Percentiles rank a stretch among this genome's conserved stretches.
Evolutionary conservation across 2,329 filamentous ascomycete species (phyloP).

Genomic region (Penicillium frequentans): DNA sequence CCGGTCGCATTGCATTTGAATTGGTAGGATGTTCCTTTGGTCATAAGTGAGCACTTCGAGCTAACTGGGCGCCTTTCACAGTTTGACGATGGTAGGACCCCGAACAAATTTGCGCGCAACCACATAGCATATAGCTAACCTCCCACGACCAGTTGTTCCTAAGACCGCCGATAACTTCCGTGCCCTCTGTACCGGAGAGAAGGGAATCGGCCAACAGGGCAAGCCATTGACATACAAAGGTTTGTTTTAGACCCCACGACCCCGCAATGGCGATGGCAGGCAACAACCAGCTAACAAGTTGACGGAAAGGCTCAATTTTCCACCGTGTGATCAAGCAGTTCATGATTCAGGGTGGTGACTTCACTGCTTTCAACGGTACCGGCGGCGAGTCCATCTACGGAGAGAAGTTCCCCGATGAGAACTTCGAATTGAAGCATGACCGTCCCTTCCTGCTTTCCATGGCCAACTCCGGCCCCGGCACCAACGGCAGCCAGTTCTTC

Average conservation of each 20-base stretch:
- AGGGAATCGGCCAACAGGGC: conserved; percentile 76
- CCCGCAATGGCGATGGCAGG: neutral
- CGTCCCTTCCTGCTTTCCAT: conserved; percentile 92
- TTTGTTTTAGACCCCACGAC: conserved; percentile 21
- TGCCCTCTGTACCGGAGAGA: conserved; percentile 90
- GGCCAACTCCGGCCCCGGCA: conserved; percentile 94
- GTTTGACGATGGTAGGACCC: conserved; percentile 50
- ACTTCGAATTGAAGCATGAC: conserved; percentile 88
- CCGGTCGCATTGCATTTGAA: conserved; percentile 83
- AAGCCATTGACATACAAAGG: conserved; percentile 89
- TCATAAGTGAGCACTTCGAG: conserved; percentile 3
- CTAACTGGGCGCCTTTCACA: conserved; percentile 28
- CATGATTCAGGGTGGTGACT: conserved; percentile 98
- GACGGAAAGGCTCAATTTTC: conserved; percentile 68
- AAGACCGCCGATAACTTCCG: conserved; percentile 98
- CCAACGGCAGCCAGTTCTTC: conserved; percentile 98
- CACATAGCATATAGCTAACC: conserved; percentile 2
- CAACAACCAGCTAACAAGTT: neutral
- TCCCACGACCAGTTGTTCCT: conserved; percentile 63
- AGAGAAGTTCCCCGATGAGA: conserved; percentile 95
- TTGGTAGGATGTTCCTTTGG: conserved; percentile 57
- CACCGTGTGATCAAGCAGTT: conserved; percentile 98
- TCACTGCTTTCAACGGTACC: conserved; percentile 90
- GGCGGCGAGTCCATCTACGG: conserved; percentile 97
- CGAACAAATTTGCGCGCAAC: neutral